Conservation (phyloP, 1,139 yeast species). For the Saccharomycopsis hybrid region DNA sequence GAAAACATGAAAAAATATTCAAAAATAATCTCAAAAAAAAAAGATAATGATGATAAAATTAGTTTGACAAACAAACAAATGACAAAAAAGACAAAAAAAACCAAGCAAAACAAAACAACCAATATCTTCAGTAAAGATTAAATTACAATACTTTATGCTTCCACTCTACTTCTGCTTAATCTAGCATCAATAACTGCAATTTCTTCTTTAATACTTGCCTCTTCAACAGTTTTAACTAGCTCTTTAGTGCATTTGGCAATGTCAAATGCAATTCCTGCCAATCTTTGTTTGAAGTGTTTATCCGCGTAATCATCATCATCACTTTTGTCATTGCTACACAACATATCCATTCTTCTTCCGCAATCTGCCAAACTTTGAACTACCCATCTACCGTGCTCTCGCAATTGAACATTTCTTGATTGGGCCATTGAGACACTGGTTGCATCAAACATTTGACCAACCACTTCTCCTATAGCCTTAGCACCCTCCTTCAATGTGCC, state of each 20-base stretch:
- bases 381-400: constrained; percentile 89
- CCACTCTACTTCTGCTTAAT: constrained; percentile 21
- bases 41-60: too few relatives aligned
- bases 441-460: constrained; percentile 84
- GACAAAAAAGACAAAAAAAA: too few relatives aligned
- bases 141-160: too few relatives aligned
- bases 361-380: constrained; percentile 83
- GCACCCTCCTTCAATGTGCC: constrained; percentile 72
- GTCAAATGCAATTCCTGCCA: constrained; percentile 94
- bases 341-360: constrained; percentile 64
- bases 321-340: constrained; percentile 42
- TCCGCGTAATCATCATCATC: constrained; percentile 70
- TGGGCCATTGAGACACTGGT: constrained; percentile 86
- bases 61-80: too few relatives aligned
- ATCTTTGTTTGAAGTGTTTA: constrained; percentile 81
- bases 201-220: constrained; percentile 81
- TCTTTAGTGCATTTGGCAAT: constrained; percentile 95
- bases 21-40: too few relatives aligned
- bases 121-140: too few relatives aligned
- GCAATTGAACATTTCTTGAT: constrained; percentile 69
- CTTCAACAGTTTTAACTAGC: constrained; percentile 91
- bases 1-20: too few relatives aligned
- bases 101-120: too few relatives aligned
- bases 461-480: constrained; percentile 65
- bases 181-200: constrained; percentile 40